Evolutionary conservation across 345 rosid genomes (phyloP).

Genomic region (Pseudoturritis turrita): DNA sequence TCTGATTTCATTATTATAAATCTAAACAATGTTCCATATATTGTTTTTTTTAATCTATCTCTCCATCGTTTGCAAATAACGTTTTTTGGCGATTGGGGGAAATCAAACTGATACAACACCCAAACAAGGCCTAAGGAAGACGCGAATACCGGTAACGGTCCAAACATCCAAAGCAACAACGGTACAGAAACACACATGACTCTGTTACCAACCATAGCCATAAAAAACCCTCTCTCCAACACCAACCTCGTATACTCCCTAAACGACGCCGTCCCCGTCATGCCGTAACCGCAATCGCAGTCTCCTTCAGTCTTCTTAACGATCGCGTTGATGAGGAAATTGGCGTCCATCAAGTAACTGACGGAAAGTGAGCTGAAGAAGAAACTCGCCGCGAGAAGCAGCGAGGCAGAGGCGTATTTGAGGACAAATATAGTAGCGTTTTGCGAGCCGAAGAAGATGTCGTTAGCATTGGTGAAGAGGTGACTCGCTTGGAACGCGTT

Average conservation of each 20-base stretch:
- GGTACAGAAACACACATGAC: constrained; percentile 56
- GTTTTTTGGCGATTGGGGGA: constrained; percentile 13
- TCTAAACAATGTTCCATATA: not conserved
- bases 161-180: constrained; percentile 67
- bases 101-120: constrained; percentile 66
- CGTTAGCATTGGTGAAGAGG: not conserved
- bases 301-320: constrained; percentile 10
- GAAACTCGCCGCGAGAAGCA: constrained; percentile 58
- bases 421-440: constrained; percentile 30
- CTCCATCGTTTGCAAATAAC: constrained; percentile 5
- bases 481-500: constrained; percentile 10
- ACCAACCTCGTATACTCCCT: constrained; percentile 38
- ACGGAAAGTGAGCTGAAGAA: constrained; percentile 60
- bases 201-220: constrained; percentile 60
- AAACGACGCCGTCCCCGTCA: constrained; percentile 20
- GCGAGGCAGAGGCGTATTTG: constrained; percentile 49
- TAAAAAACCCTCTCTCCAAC: constrained; percentile 55
- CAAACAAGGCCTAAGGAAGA: constrained; percentile 59
- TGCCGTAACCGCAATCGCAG: not conserved
- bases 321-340: constrained; percentile 51
- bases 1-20: not conserved
- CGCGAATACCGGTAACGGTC: constrained; percentile 54
- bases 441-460: constrained; percentile 41
- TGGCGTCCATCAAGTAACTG: constrained; percentile 57
- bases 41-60: not conserved